Evolutionary conservation across 192 early-diverging fungal species (phyloP).

Genomic region (Spinellus fusiger): DNA sequence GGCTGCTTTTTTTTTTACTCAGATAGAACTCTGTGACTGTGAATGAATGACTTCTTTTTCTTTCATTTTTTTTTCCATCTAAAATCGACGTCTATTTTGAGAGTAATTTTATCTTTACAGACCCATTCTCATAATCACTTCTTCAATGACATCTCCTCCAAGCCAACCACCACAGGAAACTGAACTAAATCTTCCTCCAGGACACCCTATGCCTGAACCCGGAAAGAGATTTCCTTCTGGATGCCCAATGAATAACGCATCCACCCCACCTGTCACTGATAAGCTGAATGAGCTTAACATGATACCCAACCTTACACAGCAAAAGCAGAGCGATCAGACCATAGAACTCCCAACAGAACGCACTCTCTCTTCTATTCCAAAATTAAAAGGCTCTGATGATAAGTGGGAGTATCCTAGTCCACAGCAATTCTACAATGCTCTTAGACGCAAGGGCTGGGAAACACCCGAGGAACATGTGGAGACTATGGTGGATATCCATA

Average conservation of each 20-base stretch:
- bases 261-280: constrained; percentile 27
- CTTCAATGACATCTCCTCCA: neutral
- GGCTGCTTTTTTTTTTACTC: no score
- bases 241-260: constrained; percentile 42
- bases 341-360: constrained; percentile 73
- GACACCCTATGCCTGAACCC: constrained; percentile 42
- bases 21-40: no score
- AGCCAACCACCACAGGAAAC: neutral
- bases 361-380: constrained; percentile 77
- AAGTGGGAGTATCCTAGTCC: constrained; percentile 89
- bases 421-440: constrained; percentile 86
- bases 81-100: no score
- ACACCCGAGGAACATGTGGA: constrained; percentile 79
- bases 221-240: constrained; percentile 21
- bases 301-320: constrained; percentile 81
- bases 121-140: no score
- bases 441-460: constrained; percentile 80
- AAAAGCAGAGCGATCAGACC: constrained; percentile 58
- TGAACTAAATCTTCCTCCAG: constrained; percentile 30
- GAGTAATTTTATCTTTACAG: no score
- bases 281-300: constrained; percentile 82
- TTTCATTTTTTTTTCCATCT: no score
- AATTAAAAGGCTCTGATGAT: constrained; percentile 37
- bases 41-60: no score
- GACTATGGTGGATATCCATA: constrained; percentile 96